Base-by-base conservation (phyloP, 495 filamentous ascomycete genomes). In the Lichenothelia convexa region DNA sequence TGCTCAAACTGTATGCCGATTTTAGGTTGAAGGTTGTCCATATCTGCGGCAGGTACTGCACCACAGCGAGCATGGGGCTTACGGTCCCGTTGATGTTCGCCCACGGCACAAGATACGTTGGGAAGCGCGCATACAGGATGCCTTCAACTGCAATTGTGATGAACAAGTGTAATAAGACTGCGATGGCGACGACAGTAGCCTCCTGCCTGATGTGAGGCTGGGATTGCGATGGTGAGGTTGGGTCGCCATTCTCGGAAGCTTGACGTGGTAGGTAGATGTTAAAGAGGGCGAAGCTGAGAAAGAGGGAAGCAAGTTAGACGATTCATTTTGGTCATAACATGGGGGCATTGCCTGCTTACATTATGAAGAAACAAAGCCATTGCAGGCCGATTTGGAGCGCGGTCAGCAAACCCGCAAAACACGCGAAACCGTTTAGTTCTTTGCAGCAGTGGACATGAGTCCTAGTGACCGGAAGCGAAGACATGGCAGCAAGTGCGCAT, bases 1-100 rank as follows among this genome's bases (percentile, higher is more conserved):
- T 86, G 49, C 83, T 92, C 39, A 97, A 55, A 49, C 81, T 91
- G 23, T 81, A 81, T 1, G 91, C 78, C 42, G 79, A 74, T 49
- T 83, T 77, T 34, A 93, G 61, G 23, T 61, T 67, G 59, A 81
- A 86, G 1, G 89, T 97, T 20, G 78, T 93, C 52, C 70, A 86
- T 46, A 97, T 84, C 60, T 97, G 89, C 1, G 89, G 89, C 15
- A 95, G 61, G 58, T 94, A 97, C 54, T 97, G 89, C 16, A 94
- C 68, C 0, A 68, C 74, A 0, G 91, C 78, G 16, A 95, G 71
- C n/a, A 75, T 46, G 3, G 82, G 74, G 24, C 80, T 66, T 47
- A 78, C 62, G 39, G 92, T 58, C 8, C 89, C 89, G 16, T 93
- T 68, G 42, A 80, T 59, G 48, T 89, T 80, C 13, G 91, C 86